Evolutionary conservation across 345 rosid species (phyloP).

Genomic region (Pugionium cornutum): DNA sequence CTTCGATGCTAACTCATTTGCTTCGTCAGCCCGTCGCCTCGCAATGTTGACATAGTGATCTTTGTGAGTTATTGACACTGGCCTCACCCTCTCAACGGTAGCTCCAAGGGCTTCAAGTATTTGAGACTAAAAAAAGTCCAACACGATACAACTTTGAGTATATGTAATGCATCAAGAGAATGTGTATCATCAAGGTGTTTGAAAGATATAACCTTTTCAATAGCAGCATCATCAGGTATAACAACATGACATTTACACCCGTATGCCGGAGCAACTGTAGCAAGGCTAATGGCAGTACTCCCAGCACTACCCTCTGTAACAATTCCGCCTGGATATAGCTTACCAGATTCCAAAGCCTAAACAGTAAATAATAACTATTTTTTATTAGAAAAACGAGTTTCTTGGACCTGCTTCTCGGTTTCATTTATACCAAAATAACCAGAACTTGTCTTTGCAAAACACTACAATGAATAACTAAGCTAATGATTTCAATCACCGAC

Average conservation of each 20-base stretch:
- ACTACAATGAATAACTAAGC: neutral
- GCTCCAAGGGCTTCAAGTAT: slow-evolving; percentile 94
- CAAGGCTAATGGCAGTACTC: slow-evolving; percentile 97
- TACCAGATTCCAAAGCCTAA: slow-evolving; percentile 82
- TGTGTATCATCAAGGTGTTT: neutral
- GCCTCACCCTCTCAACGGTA: slow-evolving; percentile 89
- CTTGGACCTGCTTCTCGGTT: neutral
- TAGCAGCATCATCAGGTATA: slow-evolving; percentile 94
- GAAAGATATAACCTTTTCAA: slow-evolving; percentile 66
- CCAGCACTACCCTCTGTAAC: slow-evolving; percentile 96
- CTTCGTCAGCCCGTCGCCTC: slow-evolving; percentile 75
- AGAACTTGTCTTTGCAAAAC: no score
- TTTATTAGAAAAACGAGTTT: neutral
- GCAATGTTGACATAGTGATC: slow-evolving; percentile 94
- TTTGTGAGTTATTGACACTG: slow-evolving; percentile 86
- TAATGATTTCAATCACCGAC: neutral
- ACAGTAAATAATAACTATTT: neutral
- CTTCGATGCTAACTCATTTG: slow-evolving; percentile 61
- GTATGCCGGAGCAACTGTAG: slow-evolving; percentile 84
- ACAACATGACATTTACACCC: slow-evolving; percentile 96
- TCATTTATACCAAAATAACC: no score
- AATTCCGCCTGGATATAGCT: slow-evolving; percentile 67
- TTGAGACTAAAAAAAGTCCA: slow-evolving; percentile 64
- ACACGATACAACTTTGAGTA: slow-evolving; percentile 15
- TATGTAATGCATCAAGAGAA: slow-evolving; percentile 1